Conservation (phyloP, 768 basidiomycete genomes). For the Nidularia pulvinata region DNA sequence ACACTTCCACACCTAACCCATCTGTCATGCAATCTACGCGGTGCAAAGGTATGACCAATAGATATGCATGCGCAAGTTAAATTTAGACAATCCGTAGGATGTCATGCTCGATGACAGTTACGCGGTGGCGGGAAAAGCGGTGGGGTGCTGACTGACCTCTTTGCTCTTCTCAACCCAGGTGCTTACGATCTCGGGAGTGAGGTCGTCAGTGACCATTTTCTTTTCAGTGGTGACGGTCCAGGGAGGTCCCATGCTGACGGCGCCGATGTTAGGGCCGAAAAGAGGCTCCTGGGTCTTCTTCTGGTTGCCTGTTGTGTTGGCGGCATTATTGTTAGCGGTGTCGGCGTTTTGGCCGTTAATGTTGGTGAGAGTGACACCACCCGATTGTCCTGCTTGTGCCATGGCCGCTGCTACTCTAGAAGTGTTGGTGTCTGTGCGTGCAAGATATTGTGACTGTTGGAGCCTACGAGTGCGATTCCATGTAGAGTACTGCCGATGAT, state of each 20-base stretch:
- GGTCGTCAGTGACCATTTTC: conserved; percentile 60
- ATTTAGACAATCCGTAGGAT: no score
- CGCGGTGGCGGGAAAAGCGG: no score
- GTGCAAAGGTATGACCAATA: no score
- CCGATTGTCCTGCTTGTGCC: conserved; percentile 27
- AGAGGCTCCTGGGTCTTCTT: conserved; percentile 77
- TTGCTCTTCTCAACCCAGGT: conserved; percentile 88
- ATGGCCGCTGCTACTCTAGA: conserved; percentile 48
- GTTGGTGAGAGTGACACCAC: neutral
- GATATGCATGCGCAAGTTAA: no score
- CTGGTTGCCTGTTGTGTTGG: conserved; percentile 28
- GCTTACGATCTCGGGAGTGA: conserved; percentile 82
- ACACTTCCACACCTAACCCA: no score
- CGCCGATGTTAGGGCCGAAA: conserved; percentile 91
- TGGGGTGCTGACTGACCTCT: conserved; percentile 51
- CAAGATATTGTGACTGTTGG: conserved; percentile 49
- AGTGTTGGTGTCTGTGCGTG: conserved; percentile 46
- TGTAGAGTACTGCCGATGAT: conserved; percentile 50
- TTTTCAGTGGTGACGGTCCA: conserved; percentile 74
- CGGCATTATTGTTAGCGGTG: conserved; percentile 5
- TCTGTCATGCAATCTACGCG: no score
- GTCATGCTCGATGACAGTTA: no score
- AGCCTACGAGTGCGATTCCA: conserved; percentile 62
- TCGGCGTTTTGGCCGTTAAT: conserved; percentile 5
- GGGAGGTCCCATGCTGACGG: conserved; percentile 62